These are phyloP conservation scores for Tolypocladium guangdongense DNA, from an alignment of 2,329 filamentous ascomycete species.

Conservation along the genomic window DNA sequence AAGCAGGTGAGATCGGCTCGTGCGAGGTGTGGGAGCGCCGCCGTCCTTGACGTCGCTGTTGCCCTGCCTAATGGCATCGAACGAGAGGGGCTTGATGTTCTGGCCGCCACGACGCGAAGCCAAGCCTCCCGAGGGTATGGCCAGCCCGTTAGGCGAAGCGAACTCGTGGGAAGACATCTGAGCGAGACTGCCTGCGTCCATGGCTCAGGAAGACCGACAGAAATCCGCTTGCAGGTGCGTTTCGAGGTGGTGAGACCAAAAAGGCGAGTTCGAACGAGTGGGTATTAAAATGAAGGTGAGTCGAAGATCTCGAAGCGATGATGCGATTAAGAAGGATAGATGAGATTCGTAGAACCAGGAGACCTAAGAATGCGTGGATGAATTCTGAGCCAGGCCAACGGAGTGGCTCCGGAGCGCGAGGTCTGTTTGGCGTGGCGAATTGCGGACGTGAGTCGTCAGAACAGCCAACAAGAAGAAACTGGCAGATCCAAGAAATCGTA, in stretches of 20 bases:
- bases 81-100: constrained; percentile 82
- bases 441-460: neutral
- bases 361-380: constrained; percentile 1
- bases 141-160: constrained; percentile 58
- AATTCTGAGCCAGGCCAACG: neutral
- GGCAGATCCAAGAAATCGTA: neutral
- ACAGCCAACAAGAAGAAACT: constrained; percentile 2
- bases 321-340: constrained; percentile 2
- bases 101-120: constrained; percentile 75
- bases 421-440: neutral
- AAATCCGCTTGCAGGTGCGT: neutral
- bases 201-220: constrained; percentile 31
- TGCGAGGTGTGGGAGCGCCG: constrained; percentile 71
- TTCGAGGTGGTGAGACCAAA: constrained; percentile 6
- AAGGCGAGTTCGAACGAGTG: constrained; percentile 6
- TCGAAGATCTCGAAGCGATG: neutral
- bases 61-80: constrained; percentile 59
- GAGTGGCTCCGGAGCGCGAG: neutral
- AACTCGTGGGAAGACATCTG: constrained; percentile 93
- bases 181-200: constrained; percentile 98
- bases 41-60: constrained; percentile 57
- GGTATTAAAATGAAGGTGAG: neutral
- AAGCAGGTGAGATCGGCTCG: constrained; percentile 87
- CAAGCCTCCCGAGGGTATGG: constrained; percentile 68
- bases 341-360: constrained; percentile 2